These are phyloP conservation scores for Xylariaceae sp. DNA, from an alignment of 2,329 filamentous ascomycete genomes.

Conservation along the genomic window DNA sequence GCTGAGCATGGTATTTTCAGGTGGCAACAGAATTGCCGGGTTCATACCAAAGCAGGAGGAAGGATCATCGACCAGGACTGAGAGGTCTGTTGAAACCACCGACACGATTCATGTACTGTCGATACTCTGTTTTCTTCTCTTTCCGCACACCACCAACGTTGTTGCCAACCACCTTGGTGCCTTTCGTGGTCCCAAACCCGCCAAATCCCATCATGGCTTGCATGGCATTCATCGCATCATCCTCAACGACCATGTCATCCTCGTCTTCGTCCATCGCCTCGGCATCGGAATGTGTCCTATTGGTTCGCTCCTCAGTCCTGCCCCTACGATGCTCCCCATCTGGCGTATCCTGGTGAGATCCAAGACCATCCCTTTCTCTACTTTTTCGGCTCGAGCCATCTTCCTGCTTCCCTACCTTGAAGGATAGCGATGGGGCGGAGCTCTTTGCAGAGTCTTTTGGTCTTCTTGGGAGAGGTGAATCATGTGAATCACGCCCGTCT, in stretches of 20 bases:
- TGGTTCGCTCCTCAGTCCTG: constrained; percentile 7
- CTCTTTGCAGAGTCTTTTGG: constrained; percentile 14
- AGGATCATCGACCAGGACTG: constrained; percentile 42
- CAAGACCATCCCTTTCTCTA: constrained; percentile 12
- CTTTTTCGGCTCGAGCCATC: constrained; percentile 21
- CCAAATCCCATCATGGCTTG: constrained; percentile 86
- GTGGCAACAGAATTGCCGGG: no score
- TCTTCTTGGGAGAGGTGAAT: constrained; percentile 27
- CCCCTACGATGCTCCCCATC: constrained; percentile 10
- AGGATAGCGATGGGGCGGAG: constrained; percentile 13
- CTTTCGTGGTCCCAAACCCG: constrained; percentile 80
- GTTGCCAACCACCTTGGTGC: constrained; percentile 84
- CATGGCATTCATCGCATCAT: constrained; percentile 71
- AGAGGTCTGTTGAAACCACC: constrained; percentile 79
- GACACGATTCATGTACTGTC: constrained; percentile 92
- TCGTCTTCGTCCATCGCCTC: constrained; percentile 29
- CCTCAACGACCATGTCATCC: constrained; percentile 47
- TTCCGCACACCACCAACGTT: constrained; percentile 77
- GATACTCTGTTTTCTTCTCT: constrained; percentile 91
- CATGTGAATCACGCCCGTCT: constrained; percentile 14
- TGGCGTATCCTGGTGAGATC: background rate
- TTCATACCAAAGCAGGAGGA: no score
- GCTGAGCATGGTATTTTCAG: no score
- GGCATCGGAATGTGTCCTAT: constrained; percentile 4
- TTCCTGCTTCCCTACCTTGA: constrained; percentile 31